Percentiles rank a stretch among this genome's conserved stretches.
Evolutionary conservation across 805 yeast genomes (phyloP).

Genomic region (Candida multigemmis): DNA sequence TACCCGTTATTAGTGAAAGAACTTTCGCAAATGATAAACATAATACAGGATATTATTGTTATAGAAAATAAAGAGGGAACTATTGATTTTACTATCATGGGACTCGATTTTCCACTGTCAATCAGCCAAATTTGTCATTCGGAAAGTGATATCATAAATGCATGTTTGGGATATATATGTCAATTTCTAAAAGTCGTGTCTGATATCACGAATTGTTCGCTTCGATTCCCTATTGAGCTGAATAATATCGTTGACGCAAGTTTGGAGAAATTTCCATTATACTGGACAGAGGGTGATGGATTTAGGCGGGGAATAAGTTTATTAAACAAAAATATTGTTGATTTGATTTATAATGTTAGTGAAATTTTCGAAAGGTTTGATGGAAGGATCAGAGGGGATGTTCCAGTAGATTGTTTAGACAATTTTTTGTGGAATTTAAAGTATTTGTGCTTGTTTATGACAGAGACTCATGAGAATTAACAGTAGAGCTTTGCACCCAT

Average conservation of each 20-base stretch:
- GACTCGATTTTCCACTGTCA: constrained; percentile 27
- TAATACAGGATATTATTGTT: constrained; percentile 12
- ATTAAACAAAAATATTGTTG: constrained; percentile 19
- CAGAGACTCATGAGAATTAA: neutral
- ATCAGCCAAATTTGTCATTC: no score
- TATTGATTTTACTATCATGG: constrained; percentile 19
- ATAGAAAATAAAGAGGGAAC: constrained; percentile 15
- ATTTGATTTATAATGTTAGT: constrained; percentile 13
- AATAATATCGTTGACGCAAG: no score
- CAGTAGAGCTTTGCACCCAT: neutral
- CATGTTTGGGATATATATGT: constrained; percentile 20
- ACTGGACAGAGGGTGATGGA: constrained; percentile 9
- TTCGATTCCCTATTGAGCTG: no score
- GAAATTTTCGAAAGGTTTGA: constrained; percentile 4
- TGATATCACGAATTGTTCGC: constrained; percentile 12
- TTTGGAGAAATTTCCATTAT: no score
- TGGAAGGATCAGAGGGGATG: constrained; percentile 4
- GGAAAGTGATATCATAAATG: constrained; percentile 20
- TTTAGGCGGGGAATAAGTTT: constrained; percentile 26
- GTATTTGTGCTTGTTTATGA: constrained; percentile 23
- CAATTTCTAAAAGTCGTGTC: constrained; percentile 18
- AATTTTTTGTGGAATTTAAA: constrained; percentile 33
- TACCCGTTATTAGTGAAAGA: constrained; percentile 12
- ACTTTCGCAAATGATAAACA: constrained; percentile 6
- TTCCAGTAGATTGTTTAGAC: constrained; percentile 31